Percentiles rank a stretch among this genome's conserved stretches.
Conservation (phyloP, 345 rosid species). For the Jatropha curcas region DNA sequence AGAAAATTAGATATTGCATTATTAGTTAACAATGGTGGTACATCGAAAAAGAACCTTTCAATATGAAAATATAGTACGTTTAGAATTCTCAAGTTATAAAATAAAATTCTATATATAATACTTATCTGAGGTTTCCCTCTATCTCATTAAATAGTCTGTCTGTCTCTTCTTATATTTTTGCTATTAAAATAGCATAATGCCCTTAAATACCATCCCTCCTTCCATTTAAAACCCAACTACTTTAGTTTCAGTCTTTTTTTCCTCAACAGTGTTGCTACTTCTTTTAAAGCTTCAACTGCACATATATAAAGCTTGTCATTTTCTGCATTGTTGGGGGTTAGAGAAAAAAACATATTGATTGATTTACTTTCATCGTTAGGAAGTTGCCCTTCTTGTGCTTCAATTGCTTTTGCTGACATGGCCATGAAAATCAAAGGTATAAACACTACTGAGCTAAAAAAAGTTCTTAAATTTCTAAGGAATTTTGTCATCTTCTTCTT, state of each 20-base stretch:
- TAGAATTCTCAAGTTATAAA: too few relatives aligned
- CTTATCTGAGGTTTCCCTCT: too few relatives aligned
- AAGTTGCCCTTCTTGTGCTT: slow-evolving; percentile 5
- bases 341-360: background rate
- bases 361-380: slow-evolving; percentile 1
- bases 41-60: too few relatives aligned
- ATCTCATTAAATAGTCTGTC: too few relatives aligned
- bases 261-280: slow-evolving; percentile 10
- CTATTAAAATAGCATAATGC: too few relatives aligned
- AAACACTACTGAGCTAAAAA: background rate
- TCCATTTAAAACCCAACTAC: too few relatives aligned
- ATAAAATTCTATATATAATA: too few relatives aligned
- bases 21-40: too few relatives aligned
- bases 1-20: too few relatives aligned
- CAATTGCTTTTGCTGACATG: background rate
- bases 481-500: background rate
- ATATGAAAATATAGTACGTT: too few relatives aligned
- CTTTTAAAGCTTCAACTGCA: slow-evolving; percentile 3
- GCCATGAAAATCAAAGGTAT: background rate
- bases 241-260: slow-evolving; percentile 13
- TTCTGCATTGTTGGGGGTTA: background rate
- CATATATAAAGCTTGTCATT: background rate
- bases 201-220: too few relatives aligned
- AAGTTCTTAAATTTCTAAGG: background rate
- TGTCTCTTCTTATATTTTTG: too few relatives aligned